phyloP scores from a whole-genome alignment of 2,329 filamentous ascomycete genomes.

The Magnaporthales sp. region DNA sequence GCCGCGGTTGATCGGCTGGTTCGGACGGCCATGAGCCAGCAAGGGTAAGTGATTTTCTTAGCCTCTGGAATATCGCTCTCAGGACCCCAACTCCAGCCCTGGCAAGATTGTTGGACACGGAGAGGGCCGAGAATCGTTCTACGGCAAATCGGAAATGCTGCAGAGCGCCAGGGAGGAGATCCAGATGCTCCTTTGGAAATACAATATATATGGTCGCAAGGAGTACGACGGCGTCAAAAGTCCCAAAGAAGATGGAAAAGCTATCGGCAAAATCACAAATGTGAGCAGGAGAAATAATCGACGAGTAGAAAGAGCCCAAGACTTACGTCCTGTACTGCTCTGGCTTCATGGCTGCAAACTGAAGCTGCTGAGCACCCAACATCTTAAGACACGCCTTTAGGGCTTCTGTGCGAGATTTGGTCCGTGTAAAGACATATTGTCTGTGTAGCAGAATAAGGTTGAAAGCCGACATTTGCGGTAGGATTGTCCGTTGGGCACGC shows the following conservation, averaged over 20 bases:
- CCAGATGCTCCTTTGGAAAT: conserved; percentile 46
- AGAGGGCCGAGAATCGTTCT: conserved; percentile 49
- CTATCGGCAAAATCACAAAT: conserved; percentile 13
- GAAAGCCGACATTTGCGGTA: conserved; percentile 42
- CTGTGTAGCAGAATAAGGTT: conserved; percentile 51
- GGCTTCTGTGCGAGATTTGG: conserved; percentile 43
- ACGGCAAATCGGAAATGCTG: conserved; percentile 53
- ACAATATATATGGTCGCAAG: conserved; percentile 53
- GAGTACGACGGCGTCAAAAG: conserved; percentile 55
- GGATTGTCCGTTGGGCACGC: conserved; percentile 30
- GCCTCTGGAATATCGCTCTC: conserved; percentile 42
- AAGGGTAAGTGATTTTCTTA: conserved; percentile 36
- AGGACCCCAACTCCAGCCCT: conserved; percentile 45
- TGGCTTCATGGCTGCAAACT: conserved; percentile 38
- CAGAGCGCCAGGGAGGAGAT: conserved; percentile 34
- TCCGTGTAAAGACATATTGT: conserved; percentile 52
- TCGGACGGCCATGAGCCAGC: conserved; percentile 8
- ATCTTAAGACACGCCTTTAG: conserved; percentile 46
- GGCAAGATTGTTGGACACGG: conserved; percentile 42
- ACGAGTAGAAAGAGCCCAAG: not conserved
- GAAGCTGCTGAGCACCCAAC: conserved; percentile 42
- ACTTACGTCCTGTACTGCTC: conserved; percentile 40
- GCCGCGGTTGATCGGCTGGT: not conserved
- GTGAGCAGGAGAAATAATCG: not conserved
- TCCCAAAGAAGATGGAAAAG: conserved; percentile 52